A percentile compares a stretch with the other conserved stretches of the same genome.
phyloP scores from a whole-genome alignment of 768 basidiomycete genomes.

The Agaricus bisporus region DNA sequence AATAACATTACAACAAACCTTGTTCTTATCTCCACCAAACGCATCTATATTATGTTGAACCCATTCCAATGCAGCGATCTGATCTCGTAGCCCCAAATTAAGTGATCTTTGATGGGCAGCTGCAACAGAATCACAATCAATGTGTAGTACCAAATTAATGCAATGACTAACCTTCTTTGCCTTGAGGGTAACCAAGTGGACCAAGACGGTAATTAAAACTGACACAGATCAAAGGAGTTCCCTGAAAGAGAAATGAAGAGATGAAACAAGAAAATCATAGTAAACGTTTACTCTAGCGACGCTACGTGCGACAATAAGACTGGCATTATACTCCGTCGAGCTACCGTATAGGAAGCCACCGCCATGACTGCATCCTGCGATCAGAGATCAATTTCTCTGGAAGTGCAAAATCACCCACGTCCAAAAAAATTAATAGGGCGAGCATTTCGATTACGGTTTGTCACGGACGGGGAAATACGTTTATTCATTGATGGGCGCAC shows the following conservation, averaged over 20 bases:
- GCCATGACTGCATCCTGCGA: slow-evolving; percentile 21
- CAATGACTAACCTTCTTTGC: slow-evolving; percentile 23
- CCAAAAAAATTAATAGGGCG: slow-evolving; percentile 28
- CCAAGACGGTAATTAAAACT: slow-evolving; percentile 37
- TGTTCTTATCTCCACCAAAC: slow-evolving; percentile 51
- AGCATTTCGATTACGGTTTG: too few relatives aligned
- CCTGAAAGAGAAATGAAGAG: slow-evolving; percentile 16
- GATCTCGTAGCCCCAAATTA: slow-evolving; percentile 43
- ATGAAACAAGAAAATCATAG: neutral
- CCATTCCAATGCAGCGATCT: slow-evolving; percentile 42
- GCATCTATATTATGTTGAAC: slow-evolving; percentile 51
- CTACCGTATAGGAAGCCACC: slow-evolving; percentile 26
- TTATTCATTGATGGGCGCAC: slow-evolving; percentile 17
- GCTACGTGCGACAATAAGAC: slow-evolving; percentile 29
- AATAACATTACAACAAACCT: slow-evolving; percentile 11
- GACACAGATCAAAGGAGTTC: slow-evolving; percentile 38
- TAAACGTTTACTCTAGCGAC: slow-evolving; percentile 24
- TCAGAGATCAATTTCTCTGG: neutral
- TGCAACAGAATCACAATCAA: neutral
- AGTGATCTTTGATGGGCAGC: slow-evolving; percentile 31
- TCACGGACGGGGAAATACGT: neutral
- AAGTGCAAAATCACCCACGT: slow-evolving; percentile 20
- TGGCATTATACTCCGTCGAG: slow-evolving; percentile 25
- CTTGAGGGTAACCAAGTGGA: slow-evolving; percentile 39
- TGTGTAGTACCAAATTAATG: neutral